A percentile compares a stretch with the other conserved stretches of the same genome.
These are phyloP conservation scores for Passiflora organensis DNA, from an alignment of 345 rosid genomes.

Conservation along the genomic window DNA sequence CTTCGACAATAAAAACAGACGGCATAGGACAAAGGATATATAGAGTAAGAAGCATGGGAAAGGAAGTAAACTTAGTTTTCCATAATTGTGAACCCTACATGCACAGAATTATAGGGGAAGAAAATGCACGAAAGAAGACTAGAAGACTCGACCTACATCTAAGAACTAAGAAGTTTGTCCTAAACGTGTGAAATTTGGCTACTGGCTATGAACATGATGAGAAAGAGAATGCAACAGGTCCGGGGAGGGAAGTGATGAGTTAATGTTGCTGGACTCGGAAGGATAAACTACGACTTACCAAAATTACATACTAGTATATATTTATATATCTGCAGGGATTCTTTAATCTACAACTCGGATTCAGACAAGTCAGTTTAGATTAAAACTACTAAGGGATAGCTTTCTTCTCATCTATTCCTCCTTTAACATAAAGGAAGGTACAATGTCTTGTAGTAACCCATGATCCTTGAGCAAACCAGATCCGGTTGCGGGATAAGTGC, in stretches of 20 bases:
- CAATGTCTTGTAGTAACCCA: conserved; percentile 82
- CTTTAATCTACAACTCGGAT: neutral
- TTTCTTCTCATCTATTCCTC: conserved; percentile 35
- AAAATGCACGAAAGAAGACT: neutral
- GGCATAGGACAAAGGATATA: conserved; percentile 31
- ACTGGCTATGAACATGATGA: too few species aligned
- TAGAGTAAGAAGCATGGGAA: conserved; percentile 17
- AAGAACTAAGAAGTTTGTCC: too few species aligned
- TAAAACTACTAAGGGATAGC: neutral
- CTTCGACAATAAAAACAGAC: conserved; percentile 33
- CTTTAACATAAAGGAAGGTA: conserved; percentile 68
- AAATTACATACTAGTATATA: conserved; percentile 20
- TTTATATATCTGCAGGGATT: neutral
- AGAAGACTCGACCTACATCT: neutral
- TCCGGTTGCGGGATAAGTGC: conserved; percentile 15
- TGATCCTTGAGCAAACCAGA: conserved; percentile 36
- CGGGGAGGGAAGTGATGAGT: neutral
- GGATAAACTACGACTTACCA: conserved; percentile 15
- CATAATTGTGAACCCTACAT: conserved; percentile 7
- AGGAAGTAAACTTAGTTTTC: conserved; percentile 11
- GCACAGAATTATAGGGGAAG: conserved; percentile 1
- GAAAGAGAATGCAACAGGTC: too few species aligned
- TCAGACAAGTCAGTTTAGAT: neutral
- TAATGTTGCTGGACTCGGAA: conserved; percentile 11
- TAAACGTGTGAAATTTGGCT: too few species aligned